These are phyloP conservation scores for Phytopythium oedochilum DNA, from an alignment of 352 stramenopile species.

Conservation along the genomic window DNA sequence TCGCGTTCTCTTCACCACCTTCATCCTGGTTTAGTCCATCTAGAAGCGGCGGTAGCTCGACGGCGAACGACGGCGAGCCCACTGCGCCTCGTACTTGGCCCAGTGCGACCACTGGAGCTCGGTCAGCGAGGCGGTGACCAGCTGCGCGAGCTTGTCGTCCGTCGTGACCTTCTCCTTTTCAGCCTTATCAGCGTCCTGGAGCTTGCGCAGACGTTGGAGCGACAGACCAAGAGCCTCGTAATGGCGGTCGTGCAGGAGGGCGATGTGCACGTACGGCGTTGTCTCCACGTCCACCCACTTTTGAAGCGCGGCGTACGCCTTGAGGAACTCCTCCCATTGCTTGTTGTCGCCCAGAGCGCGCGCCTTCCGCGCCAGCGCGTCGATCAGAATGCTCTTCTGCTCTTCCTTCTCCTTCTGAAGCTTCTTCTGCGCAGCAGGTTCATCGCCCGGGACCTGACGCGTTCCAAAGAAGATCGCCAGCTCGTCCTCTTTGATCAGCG, in stretches of 20 bases:
- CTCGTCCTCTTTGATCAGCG: slow-evolving; percentile 55
- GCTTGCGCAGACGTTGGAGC: slow-evolving; percentile 69
- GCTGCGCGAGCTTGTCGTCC: slow-evolving; percentile 46
- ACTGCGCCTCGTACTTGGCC: slow-evolving; percentile 43
- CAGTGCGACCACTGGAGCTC: slow-evolving; percentile 61
- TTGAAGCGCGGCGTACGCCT: slow-evolving; percentile 43
- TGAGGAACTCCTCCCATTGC: slow-evolving; percentile 54
- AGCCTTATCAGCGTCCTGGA: slow-evolving; percentile 44
- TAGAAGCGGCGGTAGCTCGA: slow-evolving; percentile 65
- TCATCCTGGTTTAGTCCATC: not conserved
- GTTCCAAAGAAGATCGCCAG: slow-evolving; percentile 76
- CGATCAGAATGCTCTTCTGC: slow-evolving; percentile 61
- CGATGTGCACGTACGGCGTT: slow-evolving; percentile 46
- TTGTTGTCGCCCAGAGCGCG: slow-evolving; percentile 57
- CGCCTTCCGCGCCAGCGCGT: slow-evolving; percentile 64
- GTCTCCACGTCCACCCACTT: slow-evolving; percentile 76
- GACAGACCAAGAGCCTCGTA: slow-evolving; percentile 36
- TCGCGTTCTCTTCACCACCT: not conserved
- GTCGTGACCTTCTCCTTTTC: slow-evolving; percentile 68
- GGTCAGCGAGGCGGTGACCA: slow-evolving; percentile 31
- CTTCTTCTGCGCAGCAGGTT: slow-evolving; percentile 54
- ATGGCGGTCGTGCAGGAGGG: slow-evolving; percentile 57
- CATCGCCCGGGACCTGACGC: slow-evolving; percentile 43
- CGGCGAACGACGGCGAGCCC: slow-evolving; percentile 48
- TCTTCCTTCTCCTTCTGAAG: slow-evolving; percentile 71